Evolutionary conservation across 345 rosid species (phyloP), one percentile per base, ranked within the genome.

Genomic region (Psidium friedrichsthalianum): DNA sequence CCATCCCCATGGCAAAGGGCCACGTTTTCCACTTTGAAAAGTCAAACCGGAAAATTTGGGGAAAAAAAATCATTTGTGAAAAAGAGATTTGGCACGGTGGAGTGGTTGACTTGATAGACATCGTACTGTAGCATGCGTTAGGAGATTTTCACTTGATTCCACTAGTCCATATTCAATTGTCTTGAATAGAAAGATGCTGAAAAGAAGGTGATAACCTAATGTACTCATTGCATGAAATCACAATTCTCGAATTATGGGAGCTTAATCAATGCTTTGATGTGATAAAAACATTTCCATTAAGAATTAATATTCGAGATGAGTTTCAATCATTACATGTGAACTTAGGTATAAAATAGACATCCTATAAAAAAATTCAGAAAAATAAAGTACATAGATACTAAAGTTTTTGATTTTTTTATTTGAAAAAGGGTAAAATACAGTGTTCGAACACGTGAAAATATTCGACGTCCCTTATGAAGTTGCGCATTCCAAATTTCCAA

Each of bases 401-500:
- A 53, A 20, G 29, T 61, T 61, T 58, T 27, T 40, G 3, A 27
- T 27, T 13, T 4, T 40, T 40, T 40, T 40, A 40, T 40, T 40
- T 40, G 5, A 29, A 13, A 49, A 9, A 2, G 7, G 11, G 12
- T 10, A 61, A 61, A 32, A 5, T 18, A 0, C 6, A 36, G 76
- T 3, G 11, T 16, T 22, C 44, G 22, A 64, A 14, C 14, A 29
- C 4, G 76, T 29, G 22, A 15, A 64, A 3, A 32, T 1, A 14
- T 16, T 32, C 22, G 0, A 64, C 40, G 15, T 6, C 5, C 2
- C 22, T 8, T 0, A 0, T 64, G 1, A 32, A 4, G 42, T 18
- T 4, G 18, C 24, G 47, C 78, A 69, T 69, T 18, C 78, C 78
- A 32, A 69, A 11, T 44, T 44, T 44, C 47, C 24, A 32, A n/a